Conservation (phyloP, 345 rosid genomes). For the Trapa bicornis region DNA sequence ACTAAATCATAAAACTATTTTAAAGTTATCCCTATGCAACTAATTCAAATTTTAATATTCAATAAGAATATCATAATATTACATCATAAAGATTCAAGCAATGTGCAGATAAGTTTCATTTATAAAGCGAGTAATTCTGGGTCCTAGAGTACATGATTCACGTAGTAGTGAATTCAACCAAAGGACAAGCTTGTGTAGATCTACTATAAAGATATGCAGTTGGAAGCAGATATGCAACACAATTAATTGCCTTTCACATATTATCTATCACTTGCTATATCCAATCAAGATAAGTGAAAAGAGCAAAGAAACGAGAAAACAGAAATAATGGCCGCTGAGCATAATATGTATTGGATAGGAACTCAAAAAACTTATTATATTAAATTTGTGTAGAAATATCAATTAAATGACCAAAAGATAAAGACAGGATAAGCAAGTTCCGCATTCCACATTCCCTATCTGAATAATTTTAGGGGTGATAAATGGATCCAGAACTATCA, state of each 20-base stretch:
- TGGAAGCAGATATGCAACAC: not conserved
- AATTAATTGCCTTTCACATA: not conserved
- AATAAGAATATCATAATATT: no score
- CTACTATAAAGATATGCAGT: not conserved
- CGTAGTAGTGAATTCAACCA: not conserved
- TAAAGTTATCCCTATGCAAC: no score
- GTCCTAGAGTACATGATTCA: not conserved
- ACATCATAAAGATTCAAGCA: no score
- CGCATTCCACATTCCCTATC: not conserved
- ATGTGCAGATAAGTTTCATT: no score
- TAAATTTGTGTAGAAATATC: not conserved
- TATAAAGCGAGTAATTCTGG: no score
- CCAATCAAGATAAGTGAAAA: not conserved
- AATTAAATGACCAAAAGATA: not conserved
- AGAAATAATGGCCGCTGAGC: not conserved
- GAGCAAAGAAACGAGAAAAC: not conserved
- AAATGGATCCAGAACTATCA: not conserved
- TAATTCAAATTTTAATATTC: no score
- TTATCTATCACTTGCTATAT: not conserved
- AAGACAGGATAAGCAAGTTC: not conserved
- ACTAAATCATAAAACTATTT: not conserved
- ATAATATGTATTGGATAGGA: not conserved
- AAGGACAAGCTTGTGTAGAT: not conserved
- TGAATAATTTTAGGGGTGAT: not conserved
- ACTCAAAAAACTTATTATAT: not conserved